A percentile compares a stretch with the other conserved stretches of the same genome.
phyloP scores from a whole-genome alignment of 257 asterid genomes.

The Dorcoceras hygrometricum region DNA sequence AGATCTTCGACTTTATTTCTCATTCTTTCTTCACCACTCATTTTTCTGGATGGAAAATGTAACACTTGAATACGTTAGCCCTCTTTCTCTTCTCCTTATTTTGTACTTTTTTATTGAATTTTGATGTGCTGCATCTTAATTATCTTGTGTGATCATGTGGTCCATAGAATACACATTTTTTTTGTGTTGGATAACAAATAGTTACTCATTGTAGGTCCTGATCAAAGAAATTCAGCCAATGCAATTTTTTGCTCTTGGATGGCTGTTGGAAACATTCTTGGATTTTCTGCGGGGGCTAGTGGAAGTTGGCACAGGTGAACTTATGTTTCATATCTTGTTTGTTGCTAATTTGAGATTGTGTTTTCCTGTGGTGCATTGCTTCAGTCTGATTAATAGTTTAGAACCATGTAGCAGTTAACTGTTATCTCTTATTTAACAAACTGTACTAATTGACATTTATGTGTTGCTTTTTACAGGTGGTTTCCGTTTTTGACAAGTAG shows the following conservation, averaged over 20 bases:
- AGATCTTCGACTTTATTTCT: slow-evolving; percentile 17
- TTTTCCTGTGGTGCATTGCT: background rate
- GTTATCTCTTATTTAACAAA: slow-evolving; percentile 13
- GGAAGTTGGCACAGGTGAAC: slow-evolving; percentile 93
- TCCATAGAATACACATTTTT: slow-evolving; percentile 14
- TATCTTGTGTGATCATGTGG: slow-evolving; percentile 9
- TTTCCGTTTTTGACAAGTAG: slow-evolving; percentile 87
- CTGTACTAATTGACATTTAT: slow-evolving; percentile 14
- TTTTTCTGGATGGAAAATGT: slow-evolving; percentile 1
- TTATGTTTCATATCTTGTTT: slow-evolving; percentile 18
- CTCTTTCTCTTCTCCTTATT: background rate
- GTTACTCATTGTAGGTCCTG: slow-evolving; percentile 64
- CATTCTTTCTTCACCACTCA: background rate
- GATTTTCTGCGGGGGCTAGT: slow-evolving; percentile 97
- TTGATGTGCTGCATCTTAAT: slow-evolving; percentile 5
- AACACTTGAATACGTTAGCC: slow-evolving; percentile 7
- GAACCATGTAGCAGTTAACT: slow-evolving; percentile 6
- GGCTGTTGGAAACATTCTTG: slow-evolving; percentile 98
- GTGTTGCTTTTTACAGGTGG: slow-evolving; percentile 62
- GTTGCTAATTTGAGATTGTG: slow-evolving; percentile 11
- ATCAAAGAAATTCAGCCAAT: slow-evolving; percentile 93
- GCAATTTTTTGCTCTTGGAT: slow-evolving; percentile 96
- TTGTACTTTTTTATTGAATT: slow-evolving; percentile 14
- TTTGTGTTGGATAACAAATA: slow-evolving; percentile 14
- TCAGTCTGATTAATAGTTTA: slow-evolving; percentile 9